Conservation (phyloP, 2,329 filamentous ascomycete genomes). For the Arachnopeziza araneosa region DNA sequence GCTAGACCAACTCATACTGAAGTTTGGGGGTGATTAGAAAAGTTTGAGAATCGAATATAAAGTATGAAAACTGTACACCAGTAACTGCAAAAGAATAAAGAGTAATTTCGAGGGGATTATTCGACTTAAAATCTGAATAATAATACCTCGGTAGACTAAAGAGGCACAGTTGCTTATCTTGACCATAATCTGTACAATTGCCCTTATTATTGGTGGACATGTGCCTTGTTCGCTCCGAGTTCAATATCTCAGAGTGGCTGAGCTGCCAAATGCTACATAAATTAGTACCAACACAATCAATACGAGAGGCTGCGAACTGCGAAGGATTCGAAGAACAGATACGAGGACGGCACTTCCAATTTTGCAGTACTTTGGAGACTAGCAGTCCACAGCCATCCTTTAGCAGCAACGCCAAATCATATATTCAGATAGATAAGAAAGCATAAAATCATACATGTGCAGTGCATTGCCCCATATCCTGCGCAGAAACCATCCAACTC, state of each 20-base stretch:
- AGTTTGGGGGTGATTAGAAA: background rate
- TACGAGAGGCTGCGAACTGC: background rate
- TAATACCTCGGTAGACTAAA: background rate
- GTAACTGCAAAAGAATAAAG: background rate
- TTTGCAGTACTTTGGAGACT: background rate
- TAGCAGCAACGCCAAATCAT: background rate
- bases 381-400: background rate
- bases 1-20: constrained; percentile 8
- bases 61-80: background rate
- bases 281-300: background rate
- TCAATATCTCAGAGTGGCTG: background rate
- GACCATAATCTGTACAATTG: too few species aligned
- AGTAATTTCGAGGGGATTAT: background rate
- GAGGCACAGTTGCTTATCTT: background rate
- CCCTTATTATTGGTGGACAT: too few species aligned
- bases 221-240: too few species aligned
- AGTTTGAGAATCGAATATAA: too few species aligned
- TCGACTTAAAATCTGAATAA: background rate
- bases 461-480: background rate
- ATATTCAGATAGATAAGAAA: constrained; percentile 3
- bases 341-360: background rate
- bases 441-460: constrained; percentile 10
- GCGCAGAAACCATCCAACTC: background rate
- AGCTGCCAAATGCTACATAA: background rate
- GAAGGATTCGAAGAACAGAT: background rate